A percentile compares a stretch with the other conserved stretches of the same genome.
These are phyloP conservation scores for Rhynchospora tenuis DNA, from an alignment of 176 grass and related monocot species.

Conservation along the genomic window DNA sequence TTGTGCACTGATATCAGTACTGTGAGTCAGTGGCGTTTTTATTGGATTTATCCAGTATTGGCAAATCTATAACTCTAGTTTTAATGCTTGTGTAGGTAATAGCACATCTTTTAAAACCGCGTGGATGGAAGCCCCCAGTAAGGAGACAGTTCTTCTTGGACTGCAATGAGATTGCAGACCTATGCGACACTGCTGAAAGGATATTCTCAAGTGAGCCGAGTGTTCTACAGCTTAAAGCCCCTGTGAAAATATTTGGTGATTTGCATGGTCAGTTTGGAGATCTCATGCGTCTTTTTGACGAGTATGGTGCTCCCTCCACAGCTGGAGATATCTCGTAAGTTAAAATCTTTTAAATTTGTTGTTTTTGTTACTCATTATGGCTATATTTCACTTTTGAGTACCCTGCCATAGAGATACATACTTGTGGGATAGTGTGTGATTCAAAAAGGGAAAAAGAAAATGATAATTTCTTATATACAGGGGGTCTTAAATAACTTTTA, in stretches of 20 bases:
- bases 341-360: not conserved
- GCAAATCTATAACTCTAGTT: constrained; percentile 1
- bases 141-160: constrained; percentile 93
- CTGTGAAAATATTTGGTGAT: constrained; percentile 97
- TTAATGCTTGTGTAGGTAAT: constrained; percentile 56
- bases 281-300: constrained; percentile 94
- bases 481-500: not conserved
- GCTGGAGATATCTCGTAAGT: constrained; percentile 95
- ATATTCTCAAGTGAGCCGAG: constrained; percentile 96
- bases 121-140: constrained; percentile 94
- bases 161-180: constrained; percentile 96
- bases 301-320: constrained; percentile 97
- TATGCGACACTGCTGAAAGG: constrained; percentile 90
- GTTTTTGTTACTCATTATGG: not conserved
- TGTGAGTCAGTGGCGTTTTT: constrained; percentile 2
- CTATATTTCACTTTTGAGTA: not conserved
- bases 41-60: constrained; percentile 11
- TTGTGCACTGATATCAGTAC: constrained; percentile 12
- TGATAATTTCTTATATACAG: not conserved
- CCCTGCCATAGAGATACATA: constrained; percentile 4
- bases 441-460: not conserved
- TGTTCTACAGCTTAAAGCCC: constrained; percentile 88
- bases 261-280: constrained; percentile 98
- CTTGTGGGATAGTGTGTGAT: not conserved
- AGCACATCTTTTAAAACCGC: constrained; percentile 84